Percentiles rank a stretch among this genome's conserved stretches.
These are phyloP conservation scores for Puccinia triticina DNA, from an alignment of 1,284 basidiomycete species.

Conservation along the genomic window DNA sequence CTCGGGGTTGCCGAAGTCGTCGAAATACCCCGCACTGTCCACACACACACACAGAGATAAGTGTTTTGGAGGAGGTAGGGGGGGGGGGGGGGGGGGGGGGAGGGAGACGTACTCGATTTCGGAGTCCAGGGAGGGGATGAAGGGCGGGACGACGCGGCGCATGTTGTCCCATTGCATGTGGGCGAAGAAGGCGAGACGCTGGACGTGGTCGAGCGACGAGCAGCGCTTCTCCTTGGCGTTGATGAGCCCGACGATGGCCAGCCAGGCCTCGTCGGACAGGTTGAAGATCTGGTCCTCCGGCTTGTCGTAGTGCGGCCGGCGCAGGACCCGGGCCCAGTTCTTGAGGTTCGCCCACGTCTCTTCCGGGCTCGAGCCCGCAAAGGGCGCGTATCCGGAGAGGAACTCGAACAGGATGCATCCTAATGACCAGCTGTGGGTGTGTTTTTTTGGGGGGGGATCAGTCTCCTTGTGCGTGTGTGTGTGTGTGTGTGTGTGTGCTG, in stretches of 20 bases:
- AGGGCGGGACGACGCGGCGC: slow-evolving; percentile 80
- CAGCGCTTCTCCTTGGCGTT: slow-evolving; percentile 79
- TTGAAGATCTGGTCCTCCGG: slow-evolving; percentile 98
- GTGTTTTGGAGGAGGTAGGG: not conserved
- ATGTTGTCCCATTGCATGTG: slow-evolving; percentile 75
- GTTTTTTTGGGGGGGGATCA: no score
- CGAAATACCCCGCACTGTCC: slow-evolving; percentile 84
- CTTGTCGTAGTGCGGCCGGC: slow-evolving; percentile 90
- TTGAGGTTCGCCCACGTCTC: slow-evolving; percentile 99
- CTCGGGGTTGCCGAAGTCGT: slow-evolving; percentile 86
- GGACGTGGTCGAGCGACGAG: slow-evolving; percentile 73
- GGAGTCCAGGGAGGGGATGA: slow-evolving; percentile 91
- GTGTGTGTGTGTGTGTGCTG: slow-evolving; percentile 67
- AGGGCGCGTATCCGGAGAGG: slow-evolving; percentile 83
- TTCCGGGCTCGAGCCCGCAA: slow-evolving; percentile 90
- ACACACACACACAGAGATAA: no score
- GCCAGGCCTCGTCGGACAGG: slow-evolving; percentile 89
- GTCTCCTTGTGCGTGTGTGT: no score
- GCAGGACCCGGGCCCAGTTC: slow-evolving; percentile 88
- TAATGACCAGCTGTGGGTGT: slow-evolving; percentile 97
- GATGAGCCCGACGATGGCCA: slow-evolving; percentile 80
- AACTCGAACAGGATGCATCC: slow-evolving; percentile 91
- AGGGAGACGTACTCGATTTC: slow-evolving; percentile 70
- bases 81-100: not conserved
- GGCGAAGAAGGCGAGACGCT: slow-evolving; percentile 82